phyloP scores from a whole-genome alignment of 2,329 filamentous ascomycete species.

The Diplodia intermedia region DNA sequence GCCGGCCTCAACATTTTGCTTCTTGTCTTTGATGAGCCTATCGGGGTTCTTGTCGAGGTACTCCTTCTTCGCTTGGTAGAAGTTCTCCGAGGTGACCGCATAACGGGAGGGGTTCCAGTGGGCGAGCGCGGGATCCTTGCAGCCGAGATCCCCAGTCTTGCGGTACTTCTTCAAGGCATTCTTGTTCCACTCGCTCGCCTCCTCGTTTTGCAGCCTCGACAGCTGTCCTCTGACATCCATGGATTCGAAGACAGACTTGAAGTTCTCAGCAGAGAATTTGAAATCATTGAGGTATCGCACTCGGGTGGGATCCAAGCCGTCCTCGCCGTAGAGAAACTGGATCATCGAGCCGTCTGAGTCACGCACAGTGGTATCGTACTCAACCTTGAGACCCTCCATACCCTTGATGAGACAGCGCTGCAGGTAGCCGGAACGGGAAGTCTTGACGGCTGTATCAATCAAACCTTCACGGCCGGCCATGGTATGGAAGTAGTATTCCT shows the following conservation, averaged over 20 bases:
- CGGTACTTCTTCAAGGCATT: slow-evolving; percentile 78
- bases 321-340: slow-evolving; percentile 96
- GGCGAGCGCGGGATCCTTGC: slow-evolving; percentile 77
- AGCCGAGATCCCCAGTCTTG: slow-evolving; percentile 72
- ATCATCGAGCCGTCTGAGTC: slow-evolving; percentile 92
- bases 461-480: slow-evolving; percentile 99
- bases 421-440: slow-evolving; percentile 92
- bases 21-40: slow-evolving; percentile 66
- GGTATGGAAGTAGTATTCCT: slow-evolving; percentile 99
- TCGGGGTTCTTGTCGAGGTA: slow-evolving; percentile 81
- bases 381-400: slow-evolving; percentile 91
- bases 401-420: slow-evolving; percentile 98
- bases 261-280: slow-evolving; percentile 86
- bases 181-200: slow-evolving; percentile 67
- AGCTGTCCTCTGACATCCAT: slow-evolving; percentile 69
- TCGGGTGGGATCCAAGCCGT: slow-evolving; percentile 92
- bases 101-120: slow-evolving; percentile 77
- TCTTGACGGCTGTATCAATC: slow-evolving; percentile 99
- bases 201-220: slow-evolving; percentile 68
- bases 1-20: slow-evolving; percentile 56
- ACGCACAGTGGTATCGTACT: slow-evolving; percentile 92
- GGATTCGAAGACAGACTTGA: slow-evolving; percentile 78
- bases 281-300: slow-evolving; percentile 91
- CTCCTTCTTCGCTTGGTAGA: slow-evolving; percentile 72
- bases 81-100: slow-evolving; percentile 88